A percentile compares a stretch with the other conserved stretches of the same genome.
phyloP scores from a whole-genome alignment of 2,329 filamentous ascomycete species.

The Monosporascus sp. region DNA sequence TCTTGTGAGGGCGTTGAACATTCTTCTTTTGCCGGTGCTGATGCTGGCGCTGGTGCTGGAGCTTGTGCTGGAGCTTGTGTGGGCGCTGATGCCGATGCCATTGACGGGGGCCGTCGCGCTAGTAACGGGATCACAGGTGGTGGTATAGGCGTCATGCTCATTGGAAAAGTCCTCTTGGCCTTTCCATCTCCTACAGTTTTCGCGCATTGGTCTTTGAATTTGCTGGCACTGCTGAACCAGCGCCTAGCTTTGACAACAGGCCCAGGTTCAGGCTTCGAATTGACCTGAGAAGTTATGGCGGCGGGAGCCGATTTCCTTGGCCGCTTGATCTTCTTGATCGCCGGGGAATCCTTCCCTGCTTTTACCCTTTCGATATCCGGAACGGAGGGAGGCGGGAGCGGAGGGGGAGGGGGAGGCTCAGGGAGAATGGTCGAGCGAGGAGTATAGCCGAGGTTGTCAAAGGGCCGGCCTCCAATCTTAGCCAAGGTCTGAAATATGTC shows the following conservation, averaged over 20 bases:
- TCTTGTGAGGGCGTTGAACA: constrained; percentile 6
- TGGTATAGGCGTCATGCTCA: neutral
- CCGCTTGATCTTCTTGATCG: constrained; percentile 22
- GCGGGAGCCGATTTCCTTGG: constrained; percentile 37
- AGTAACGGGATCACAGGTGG: neutral
- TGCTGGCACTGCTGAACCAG: constrained; percentile 11
- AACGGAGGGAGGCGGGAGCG: constrained; percentile 8
- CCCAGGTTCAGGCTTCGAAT: neutral
- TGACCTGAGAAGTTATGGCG: constrained; percentile 14
- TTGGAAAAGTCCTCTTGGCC: constrained; percentile 5
- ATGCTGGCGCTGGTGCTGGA: neutral
- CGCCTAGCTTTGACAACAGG: constrained; percentile 7
- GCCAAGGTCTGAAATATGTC: constrained; percentile 28
- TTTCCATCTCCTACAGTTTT: constrained; percentile 20
- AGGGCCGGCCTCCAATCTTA: constrained; percentile 24
- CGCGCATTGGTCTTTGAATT: constrained; percentile 17
- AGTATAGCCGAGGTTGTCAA: constrained; percentile 28
- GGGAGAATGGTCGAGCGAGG: constrained; percentile 29
- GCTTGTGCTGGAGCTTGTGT: neutral
- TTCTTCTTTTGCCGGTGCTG: constrained; percentile 2
- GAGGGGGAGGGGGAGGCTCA: constrained; percentile 16
- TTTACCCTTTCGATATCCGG: constrained; percentile 11
- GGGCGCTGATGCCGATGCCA: neutral
- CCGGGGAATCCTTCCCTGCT: neutral
- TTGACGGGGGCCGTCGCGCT: neutral